Evolutionary conservation across 179 eudicot genomes (phyloP).

Genomic region (Actinidia chinensis): DNA sequence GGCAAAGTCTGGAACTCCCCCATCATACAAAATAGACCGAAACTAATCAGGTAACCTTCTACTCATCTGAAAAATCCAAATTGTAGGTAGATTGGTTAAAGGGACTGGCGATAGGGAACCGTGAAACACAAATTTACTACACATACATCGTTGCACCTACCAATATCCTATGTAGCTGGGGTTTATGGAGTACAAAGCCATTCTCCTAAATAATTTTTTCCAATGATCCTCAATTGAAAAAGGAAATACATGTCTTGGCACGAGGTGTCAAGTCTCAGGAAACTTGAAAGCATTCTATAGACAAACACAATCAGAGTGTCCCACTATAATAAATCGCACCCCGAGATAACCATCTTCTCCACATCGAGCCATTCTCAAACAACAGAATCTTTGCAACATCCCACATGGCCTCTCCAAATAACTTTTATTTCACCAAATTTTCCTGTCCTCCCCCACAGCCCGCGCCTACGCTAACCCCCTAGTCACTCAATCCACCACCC

Average conservation of each 20-base stretch:
- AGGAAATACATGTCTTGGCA: slow-evolving; percentile 8
- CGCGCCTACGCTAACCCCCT: slow-evolving; percentile 22
- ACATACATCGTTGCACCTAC: too few species aligned
- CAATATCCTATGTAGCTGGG: too few species aligned
- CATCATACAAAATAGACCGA: too few species aligned
- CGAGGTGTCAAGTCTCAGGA: slow-evolving; percentile 23
- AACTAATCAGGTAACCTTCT: too few species aligned
- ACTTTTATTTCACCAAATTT: background rate
- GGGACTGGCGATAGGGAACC: too few species aligned
- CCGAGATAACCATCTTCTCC: background rate
- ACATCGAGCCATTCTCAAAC: background rate
- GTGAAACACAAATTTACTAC: too few species aligned
- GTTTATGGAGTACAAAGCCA: too few species aligned
- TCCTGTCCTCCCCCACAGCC: slow-evolving; percentile 28
- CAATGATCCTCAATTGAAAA: too few species aligned
- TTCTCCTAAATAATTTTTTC: too few species aligned
- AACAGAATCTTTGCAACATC: background rate
- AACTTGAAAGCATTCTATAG: slow-evolving; percentile 15
- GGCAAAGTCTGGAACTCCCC: too few species aligned
- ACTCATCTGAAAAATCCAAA: too few species aligned
- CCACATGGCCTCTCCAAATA: slow-evolving; percentile 17
- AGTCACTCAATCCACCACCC: slow-evolving; percentile 40
- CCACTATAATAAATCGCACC: slow-evolving; percentile 4
- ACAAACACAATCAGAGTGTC: slow-evolving; percentile 4
- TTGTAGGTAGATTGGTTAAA: too few species aligned